Conservation (phyloP, 768 basidiomycete genomes). For the Agaricus bisporus region DNA sequence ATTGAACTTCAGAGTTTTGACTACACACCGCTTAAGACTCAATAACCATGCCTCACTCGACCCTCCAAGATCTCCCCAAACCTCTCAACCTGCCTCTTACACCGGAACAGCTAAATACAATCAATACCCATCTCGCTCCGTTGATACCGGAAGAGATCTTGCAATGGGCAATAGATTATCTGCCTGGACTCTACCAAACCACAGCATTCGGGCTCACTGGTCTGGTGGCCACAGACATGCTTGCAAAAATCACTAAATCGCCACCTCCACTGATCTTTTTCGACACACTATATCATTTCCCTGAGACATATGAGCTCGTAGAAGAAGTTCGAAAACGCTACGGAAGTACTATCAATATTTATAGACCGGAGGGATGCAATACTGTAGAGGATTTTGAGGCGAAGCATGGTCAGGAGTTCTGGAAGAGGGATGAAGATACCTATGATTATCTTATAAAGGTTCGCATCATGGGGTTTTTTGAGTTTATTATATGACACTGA, state of each 20-base stretch:
- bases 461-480: constrained; percentile 14
- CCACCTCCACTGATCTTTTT: constrained; percentile 89
- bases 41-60: neutral
- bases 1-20: neutral
- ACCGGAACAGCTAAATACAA: constrained; percentile 47
- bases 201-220: constrained; percentile 97
- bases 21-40: neutral
- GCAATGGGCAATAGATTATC: constrained; percentile 72
- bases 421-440: constrained; percentile 80
- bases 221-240: constrained; percentile 90
- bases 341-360: constrained; percentile 65
- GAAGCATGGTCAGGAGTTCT: constrained; percentile 73
- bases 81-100: constrained; percentile 55
- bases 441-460: constrained; percentile 96
- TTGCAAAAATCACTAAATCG: constrained; percentile 66
- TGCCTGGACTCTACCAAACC: constrained; percentile 85
- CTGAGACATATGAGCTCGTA: constrained; percentile 86
- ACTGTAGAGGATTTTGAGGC: constrained; percentile 70
- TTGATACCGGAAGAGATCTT: constrained; percentile 83
- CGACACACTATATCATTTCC: constrained; percentile 95
- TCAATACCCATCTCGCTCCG: constrained; percentile 69
- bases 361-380: constrained; percentile 67
- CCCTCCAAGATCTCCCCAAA: constrained; percentile 24
- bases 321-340: constrained; percentile 76
- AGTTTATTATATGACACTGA: neutral